Evolutionary conservation across 2,329 filamentous ascomycete genomes (phyloP).

Genomic region (Apiospora aurea): DNA sequence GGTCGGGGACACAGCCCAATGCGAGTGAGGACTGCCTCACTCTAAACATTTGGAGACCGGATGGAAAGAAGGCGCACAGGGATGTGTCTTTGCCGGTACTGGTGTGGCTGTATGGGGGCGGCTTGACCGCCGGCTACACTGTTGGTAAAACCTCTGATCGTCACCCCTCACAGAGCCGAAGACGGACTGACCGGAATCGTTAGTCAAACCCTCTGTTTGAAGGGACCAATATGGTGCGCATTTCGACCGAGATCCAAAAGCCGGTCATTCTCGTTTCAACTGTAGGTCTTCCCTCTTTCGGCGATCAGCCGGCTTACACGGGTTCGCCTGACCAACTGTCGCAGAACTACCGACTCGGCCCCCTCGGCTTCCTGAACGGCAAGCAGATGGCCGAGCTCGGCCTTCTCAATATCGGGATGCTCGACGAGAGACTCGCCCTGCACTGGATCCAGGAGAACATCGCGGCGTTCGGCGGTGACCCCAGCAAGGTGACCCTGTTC

Average conservation of each 20-base stretch:
- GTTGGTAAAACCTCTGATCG: not conserved
- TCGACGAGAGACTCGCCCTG: constrained; percentile 57
- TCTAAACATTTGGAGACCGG: constrained; percentile 46
- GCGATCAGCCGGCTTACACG: too few relatives aligned
- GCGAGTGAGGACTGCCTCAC: constrained; percentile 42
- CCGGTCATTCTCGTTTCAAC: not conserved
- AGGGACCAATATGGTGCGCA: not conserved
- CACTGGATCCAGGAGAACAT: constrained; percentile 60
- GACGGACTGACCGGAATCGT: not conserved
- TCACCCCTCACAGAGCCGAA: not conserved
- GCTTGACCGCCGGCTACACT: constrained; percentile 29
- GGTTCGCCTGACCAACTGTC: constrained; percentile 45
- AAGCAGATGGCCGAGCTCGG: constrained; percentile 51
- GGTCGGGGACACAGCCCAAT: not conserved
- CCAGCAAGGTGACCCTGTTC: constrained; percentile 49
- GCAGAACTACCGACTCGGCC: constrained; percentile 56
- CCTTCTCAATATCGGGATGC: constrained; percentile 57
- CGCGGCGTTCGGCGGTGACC: constrained; percentile 55
- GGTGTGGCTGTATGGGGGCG: constrained; percentile 40
- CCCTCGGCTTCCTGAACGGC: constrained; percentile 60
- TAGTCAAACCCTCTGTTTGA: constrained; percentile 12
- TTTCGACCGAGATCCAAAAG: constrained; percentile 6
- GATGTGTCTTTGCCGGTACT: constrained; percentile 43
- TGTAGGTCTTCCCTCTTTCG: not conserved
- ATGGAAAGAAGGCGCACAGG: not conserved